Base-by-base conservation (phyloP, 257 asterid species). In the Eucommia ulmoides region DNA sequence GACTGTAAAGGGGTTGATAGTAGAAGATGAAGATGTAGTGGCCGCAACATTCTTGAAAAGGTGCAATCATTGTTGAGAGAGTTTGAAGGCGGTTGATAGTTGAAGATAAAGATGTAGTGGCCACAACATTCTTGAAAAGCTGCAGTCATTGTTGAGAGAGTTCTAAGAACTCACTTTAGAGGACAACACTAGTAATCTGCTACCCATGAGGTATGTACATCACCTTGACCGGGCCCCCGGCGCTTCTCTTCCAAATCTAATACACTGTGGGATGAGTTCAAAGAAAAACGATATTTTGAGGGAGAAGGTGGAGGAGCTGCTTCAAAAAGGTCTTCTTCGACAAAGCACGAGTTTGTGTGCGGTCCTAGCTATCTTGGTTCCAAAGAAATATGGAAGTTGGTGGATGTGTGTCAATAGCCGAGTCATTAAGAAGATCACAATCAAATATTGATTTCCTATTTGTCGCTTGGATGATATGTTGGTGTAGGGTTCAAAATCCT, bases 251-350 rank as follows among this genome's bases (percentile, higher is more conserved):
- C n/a, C 48, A 16, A 8, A 42, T 16, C 48, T 42, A 3, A 3
- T 18, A 42, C 48, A 42, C n/a, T 42, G n/a, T 17, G 3, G 48
- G n/a, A 42, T 42, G 48, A 42, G 19, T 42, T 18, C 48, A 42
- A 42, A 42, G 7, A 7, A 42, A 16, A 5, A 7, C n/a, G 7
- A 16, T 11, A 42, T 42, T 42, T 42, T 42, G n/a, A 9, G n/a
- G n/a, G 48, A 16, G 11, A 4, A 42, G 48, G 19, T 42, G 3
- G 48, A 42, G 48, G 48, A 42, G 10, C 19, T 42, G n/a, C 19
- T 42, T 11, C 48, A 42, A 11, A 42, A 42, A 18, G 48, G 48
- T 9, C 19, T 42, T 4, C 11, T 42, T 42, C 7, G 19, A 17
- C 6, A 42, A 42, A 42, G n/a, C n/a, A 42, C n/a, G 19, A 42